Base-by-base conservation (phyloP, 2,329 filamentous ascomycete species). In the Penicillium crustosum region DNA sequence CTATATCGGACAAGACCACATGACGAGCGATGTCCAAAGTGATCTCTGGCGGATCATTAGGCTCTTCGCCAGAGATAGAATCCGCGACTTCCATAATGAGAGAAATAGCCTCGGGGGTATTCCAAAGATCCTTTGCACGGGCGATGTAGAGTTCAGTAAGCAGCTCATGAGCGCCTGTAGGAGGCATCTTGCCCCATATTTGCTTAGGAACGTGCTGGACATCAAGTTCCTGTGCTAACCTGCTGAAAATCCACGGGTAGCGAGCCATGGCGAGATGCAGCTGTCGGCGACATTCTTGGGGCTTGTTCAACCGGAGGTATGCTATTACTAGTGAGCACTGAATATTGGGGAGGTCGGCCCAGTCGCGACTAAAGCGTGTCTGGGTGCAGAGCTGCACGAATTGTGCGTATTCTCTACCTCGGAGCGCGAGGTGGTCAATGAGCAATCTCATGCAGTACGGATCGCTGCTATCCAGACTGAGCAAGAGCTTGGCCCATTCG, bases 401-500 rank as follows among this genome's bases (percentile, higher is more conserved):
- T 79, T 90, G 91, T 38, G 88, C 79, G 2, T 89, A 85, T 67
- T 96, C 88, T 61, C 88, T 83, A 4, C 91, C 89, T 54, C 91
- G 86, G n/a, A 97, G 80, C 2, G 92, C 91, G 53, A 96, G 82
- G 62, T 91, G 86, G 70, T 97, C 93, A 49, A 96, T 85, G 61
- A 91, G 83, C 55, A 96, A 84, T 59, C 87, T 83, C 69, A 96
- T 85, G 47, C 86, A 90, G 68, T 96, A 97, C 0, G 92, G 92
- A 70, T 99, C 94, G 4, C 81, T 78, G 4, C 86, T 86, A 64
- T 92, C 86, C 58, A 97, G 76, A 57, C 87, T 85, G 31, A 95
- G 81, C 10, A 97, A 79, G 6, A 97, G 77, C 76, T 94, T 96
- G 7, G 90, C 85, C 93, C 94, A 99, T 74, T 97, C 94, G 48